Evolutionary conservation across 2,329 filamentous ascomycete genomes (phyloP), one percentile per base, ranked within the genome.

Genomic region (Alternaria sp.): DNA sequence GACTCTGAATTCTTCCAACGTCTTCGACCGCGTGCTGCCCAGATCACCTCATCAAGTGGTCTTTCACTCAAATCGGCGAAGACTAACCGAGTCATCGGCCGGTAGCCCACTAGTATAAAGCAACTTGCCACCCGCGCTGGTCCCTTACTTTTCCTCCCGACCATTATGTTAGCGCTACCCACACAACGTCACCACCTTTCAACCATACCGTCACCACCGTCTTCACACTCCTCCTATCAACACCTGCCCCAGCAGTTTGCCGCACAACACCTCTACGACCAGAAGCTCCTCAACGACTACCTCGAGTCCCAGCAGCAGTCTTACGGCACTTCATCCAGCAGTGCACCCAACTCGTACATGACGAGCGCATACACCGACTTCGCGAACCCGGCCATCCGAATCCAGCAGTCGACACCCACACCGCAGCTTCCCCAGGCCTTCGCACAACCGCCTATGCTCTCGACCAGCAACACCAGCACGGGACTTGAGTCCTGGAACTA

Each of bases 351-450:
- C 60, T 70, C 73, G 66, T 78, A 73, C 69, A 80, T 80, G 78
- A 73, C 72, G 64, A 63, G 67, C 65, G 67, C 75, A 60, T 76
- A 74, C 50, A 68, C 61, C 68, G 73, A 77, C 65, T 78, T 76
- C 60, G 66, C 72, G 53, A 79, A 76, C 60, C 80, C 80, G 55
- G 67, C 78, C 28, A 81, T 81, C 63, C 73, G 79, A 60, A 75
- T 82, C 28, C 79, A 81, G 63, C 79, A 81, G 64, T 80, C 79
- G 66, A 80, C 79, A 21, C 79, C 80, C 15, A 77, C 75, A 46
- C 76, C 79, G 25, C 78, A 80, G 60, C 61, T 74, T 33, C 56
- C 72, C 8, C 67, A 73, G 63, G 61, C 26, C 56, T 79, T 74
- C 60, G 60, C 72, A 23, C 76, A 76, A 58, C 47, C 75, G 15